Base-by-base conservation (phyloP, 148 eudicot genomes). In the Cornus controversa region DNA sequence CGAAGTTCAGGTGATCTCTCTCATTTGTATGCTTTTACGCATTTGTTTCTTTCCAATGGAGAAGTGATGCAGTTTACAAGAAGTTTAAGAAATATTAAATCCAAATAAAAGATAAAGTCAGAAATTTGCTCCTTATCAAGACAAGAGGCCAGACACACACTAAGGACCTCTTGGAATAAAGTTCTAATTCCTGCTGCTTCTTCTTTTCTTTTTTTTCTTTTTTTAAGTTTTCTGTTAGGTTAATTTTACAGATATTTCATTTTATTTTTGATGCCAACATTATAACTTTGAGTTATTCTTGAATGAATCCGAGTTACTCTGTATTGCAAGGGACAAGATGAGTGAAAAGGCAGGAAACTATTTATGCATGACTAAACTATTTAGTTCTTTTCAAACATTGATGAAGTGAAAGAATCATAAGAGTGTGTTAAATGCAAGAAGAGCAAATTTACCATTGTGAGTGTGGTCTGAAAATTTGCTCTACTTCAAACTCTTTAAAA, bases 1-100 rank as follows among this genome's bases (percentile, higher is more conserved):
- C 76, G 71, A 78, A 85, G 53, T 82, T 77, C 90, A 88, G 93
- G 98, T 94, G 42, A 77, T 67, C 45, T 53, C 63, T 63, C 72
- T 26, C 25, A 37, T 57, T 50, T 58, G 5, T 29, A 8, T 72
- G 42, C 2, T 20, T 69, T 66, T 0, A 36, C n/a, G 31, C 10
- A 6, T 64, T 20, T 27, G 18, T 47, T 25, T 15, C 10, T 28
- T 31, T 64, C 15, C 22, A 40, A 23, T 67, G 69, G 27, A 31
- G 70, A 70, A 5, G n/a, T 28, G 68, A 64, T 40, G 24, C 22
- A 54, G 4, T 0, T 13, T 13, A 54, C 22, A 54, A 54, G 20
- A 14, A 54, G 20, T 8, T 14, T 22, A 4, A 14, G 60, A 54
- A 20, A 14, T 6, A 4, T 40, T 40, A 40, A 31, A 40, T 40